Conservation (phyloP, 257 asterid genomes). For the Nemophila menziesii region DNA sequence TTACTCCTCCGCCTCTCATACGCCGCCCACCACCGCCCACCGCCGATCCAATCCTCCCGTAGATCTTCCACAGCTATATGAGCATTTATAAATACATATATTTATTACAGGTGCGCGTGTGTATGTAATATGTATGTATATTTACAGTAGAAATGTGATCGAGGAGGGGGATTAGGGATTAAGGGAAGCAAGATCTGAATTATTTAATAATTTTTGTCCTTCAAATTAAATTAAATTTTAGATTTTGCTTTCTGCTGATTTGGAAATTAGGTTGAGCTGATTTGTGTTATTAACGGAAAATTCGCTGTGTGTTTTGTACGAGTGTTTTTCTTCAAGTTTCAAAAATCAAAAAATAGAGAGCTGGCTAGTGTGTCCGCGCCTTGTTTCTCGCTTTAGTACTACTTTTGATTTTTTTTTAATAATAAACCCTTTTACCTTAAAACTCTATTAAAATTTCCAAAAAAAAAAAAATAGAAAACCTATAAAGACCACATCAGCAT, state of each 20-base stretch:
- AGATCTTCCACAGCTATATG: not conserved
- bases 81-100: not conserved
- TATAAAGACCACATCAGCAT: conserved; percentile 33
- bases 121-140: not conserved
- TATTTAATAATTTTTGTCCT: conserved; percentile 4
- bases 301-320: not conserved
- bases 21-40: conserved; percentile 22
- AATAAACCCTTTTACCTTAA: not conserved
- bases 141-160: conserved; percentile 14
- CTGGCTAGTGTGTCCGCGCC: conserved; percentile 98
- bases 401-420: not conserved
- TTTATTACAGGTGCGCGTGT: not conserved
- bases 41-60: conserved; percentile 23
- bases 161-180: conserved; percentile 15
- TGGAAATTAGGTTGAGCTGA: not conserved
- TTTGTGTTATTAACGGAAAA: not conserved
- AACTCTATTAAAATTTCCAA: conserved; percentile 27
- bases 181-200: conserved; percentile 52
- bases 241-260: not conserved
- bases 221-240: conserved; percentile 16
- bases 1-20: conserved; percentile 37
- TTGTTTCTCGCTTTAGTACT: conserved; percentile 68
- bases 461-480: conserved; percentile 14
- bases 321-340: not conserved
- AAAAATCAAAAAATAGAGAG: conserved; percentile 24